Base-by-base conservation (phyloP, 1,284 basidiomycete genomes). In the Moesziomyces aphidis region DNA sequence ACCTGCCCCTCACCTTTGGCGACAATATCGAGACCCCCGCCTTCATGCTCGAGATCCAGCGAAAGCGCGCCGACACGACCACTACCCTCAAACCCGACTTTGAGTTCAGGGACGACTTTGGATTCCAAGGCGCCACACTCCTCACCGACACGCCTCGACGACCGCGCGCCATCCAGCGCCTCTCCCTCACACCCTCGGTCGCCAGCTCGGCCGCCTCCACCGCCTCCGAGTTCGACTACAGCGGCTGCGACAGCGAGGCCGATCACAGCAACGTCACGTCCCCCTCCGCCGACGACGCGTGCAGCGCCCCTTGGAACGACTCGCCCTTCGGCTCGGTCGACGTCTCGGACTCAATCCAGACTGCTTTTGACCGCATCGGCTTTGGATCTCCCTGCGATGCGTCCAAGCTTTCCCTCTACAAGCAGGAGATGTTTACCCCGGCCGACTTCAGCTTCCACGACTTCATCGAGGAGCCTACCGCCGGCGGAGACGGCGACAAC, bases 131-230 rank as follows among this genome's bases (percentile, higher is more conserved):
- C 21, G 28, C 50, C 53, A 48, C 50, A 51, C 51, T 75, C 39
- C 54, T 66, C 46, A 44, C 50, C 53, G 76, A 77, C 58, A 42
- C 65, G 9, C 76, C 71, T 26, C 59, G 67, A 22, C 73, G 76
- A 22, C 65, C 75, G 6, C 66, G 69, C 52, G 70, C 66, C 17
- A 47, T 55, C 24, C 73, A 78, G 50, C 73, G 77, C n/a, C 66
- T 78, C 43, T 78, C 77, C 22, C 65, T 76, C 23, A 70, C 65
- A 26, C 67, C 78, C 23, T 79, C 78, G 7, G 50, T 73, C 31
- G 64, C 72, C 46, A 77, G 77, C 57, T 80, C 79, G 2, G 70
- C 65, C 6, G 55, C 79, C 13, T 80, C 79, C 4, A 76, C 77
- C 42, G 57, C 79, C 36, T 78, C 76, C 22, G 79, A 80, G 45